Base-by-base conservation (phyloP, 306 rosid genomes). In the Malus fusca region DNA sequence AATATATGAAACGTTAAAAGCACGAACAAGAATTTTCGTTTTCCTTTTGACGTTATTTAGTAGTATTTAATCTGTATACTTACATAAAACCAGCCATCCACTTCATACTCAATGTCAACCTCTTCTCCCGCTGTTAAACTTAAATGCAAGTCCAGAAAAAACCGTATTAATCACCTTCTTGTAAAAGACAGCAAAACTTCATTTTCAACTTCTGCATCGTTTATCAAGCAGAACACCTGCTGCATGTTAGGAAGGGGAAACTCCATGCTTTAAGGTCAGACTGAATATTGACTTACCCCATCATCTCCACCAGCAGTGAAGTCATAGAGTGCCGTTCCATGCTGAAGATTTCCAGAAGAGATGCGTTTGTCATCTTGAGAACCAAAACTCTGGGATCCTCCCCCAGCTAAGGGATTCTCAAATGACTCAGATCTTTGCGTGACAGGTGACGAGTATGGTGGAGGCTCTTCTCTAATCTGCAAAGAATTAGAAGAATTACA, bases 51-150 rank as follows among this genome's bases (percentile, higher is more conserved):
- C 6, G 10, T 22, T 26, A 26, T 26, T 26, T 26, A 26, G 28
- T 26, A 26, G 28, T 22, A 22, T 72, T 23, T 69, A n/a, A 13
- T 56, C 78, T 40, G 4, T 51, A 74, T 63, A 90, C 97, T 90
- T 86, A 95, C 99, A 70, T 89, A 95, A 81, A 89, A 95, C 99
- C 99, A 95, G 81, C 99, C 99, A 76, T 95, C 99, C 69, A 95
- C 97, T 92, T 95, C 99, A 1, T 92, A 84, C 82, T 95, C 97
- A 31, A 95, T 95, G 52, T 90, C 97, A 17, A 95, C 91, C 53
- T 90, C 99, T 89, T 95, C 99, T 80, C 99, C 99, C 0, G 97
- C 90, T 2, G 89, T 90, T 87, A 95, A 86, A 85, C 81, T 95
- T 85, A 95, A 85, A 96, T 95, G 90, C 89, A 84, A 64, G 58